Evolutionary conservation across 106 monocot species (phyloP).

Genomic region (Narthecium ossifragum): DNA sequence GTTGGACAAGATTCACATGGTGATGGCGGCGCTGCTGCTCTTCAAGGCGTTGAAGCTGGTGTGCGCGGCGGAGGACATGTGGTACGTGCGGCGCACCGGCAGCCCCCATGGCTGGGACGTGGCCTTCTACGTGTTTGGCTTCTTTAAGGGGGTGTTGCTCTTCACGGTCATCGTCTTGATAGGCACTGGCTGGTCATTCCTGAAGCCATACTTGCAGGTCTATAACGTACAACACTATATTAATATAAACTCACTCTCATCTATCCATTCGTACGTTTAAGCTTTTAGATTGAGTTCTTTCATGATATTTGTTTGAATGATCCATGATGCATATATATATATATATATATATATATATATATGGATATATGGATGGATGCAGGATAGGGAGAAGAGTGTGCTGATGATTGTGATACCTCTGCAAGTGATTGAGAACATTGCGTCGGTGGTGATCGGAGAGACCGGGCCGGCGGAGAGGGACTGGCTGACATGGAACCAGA

Average conservation of each 20-base stretch:
- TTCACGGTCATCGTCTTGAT: conserved; percentile 58
- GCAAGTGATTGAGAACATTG: conserved; percentile 47
- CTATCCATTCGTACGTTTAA: too few species aligned
- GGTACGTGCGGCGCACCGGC: conserved; percentile 31
- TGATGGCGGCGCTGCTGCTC: conserved; percentile 44
- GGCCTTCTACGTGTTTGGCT: conserved; percentile 45
- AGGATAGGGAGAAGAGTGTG: conserved; percentile 52
- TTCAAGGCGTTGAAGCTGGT: conserved; percentile 51
- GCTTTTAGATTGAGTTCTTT: not conserved
- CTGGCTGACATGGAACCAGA: conserved; percentile 41
- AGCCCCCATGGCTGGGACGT: conserved; percentile 51
- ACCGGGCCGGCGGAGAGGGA: conserved; percentile 17
- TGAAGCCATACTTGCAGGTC: conserved; percentile 51
- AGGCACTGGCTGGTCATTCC: conserved; percentile 56
- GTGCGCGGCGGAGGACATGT: conserved; percentile 48
- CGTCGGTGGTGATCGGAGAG: conserved; percentile 37
- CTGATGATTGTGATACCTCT: conserved; percentile 47
- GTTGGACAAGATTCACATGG: conserved; percentile 27
- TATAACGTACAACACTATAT: too few species aligned
- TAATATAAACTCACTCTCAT: too few species aligned
- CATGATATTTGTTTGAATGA: not conserved
- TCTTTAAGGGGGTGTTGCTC: conserved; percentile 44
- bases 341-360: not conserved
- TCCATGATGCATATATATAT: not conserved
- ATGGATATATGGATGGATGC: not conserved